Evolutionary conservation across 495 filamentous ascomycete genomes (phyloP).

Genomic region (Halenospora varia): DNA sequence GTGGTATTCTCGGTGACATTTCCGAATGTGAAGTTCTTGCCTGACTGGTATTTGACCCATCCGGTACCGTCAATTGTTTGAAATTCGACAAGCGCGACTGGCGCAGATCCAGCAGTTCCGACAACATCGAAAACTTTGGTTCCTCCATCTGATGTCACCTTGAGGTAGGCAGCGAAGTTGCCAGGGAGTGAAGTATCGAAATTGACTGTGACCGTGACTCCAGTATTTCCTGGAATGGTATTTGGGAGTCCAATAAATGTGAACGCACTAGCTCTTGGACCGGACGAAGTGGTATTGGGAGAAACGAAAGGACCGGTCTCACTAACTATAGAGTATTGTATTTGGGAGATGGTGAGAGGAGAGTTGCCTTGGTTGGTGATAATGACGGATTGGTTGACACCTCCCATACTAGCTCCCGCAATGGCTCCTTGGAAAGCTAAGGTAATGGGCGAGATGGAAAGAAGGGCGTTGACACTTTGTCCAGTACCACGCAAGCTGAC

Average conservation of each 20-base stretch:
- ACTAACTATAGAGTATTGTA: slow-evolving; percentile 30
- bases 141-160: slow-evolving; percentile 38
- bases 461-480: slow-evolving; percentile 28
- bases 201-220: slow-evolving; percentile 31
- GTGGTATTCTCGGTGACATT: slow-evolving; percentile 37
- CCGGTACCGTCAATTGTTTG: slow-evolving; percentile 38
- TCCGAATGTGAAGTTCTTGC: slow-evolving; percentile 39
- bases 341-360: slow-evolving; percentile 30
- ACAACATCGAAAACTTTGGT: slow-evolving; percentile 34
- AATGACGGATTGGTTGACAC: slow-evolving; percentile 27
- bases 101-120: slow-evolving; percentile 33
- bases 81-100: slow-evolving; percentile 42
- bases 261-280: slow-evolving; percentile 34
- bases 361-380: slow-evolving; percentile 34
- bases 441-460: slow-evolving; percentile 31
- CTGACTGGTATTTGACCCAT: slow-evolving; percentile 38
- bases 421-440: slow-evolving; percentile 39
- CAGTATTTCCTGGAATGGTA: slow-evolving; percentile 28
- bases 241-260: slow-evolving; percentile 35
- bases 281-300: slow-evolving; percentile 27
- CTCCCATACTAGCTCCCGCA: slow-evolving; percentile 24
- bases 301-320: slow-evolving; percentile 35
- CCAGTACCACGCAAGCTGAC: slow-evolving; percentile 32
- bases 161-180: slow-evolving; percentile 38
- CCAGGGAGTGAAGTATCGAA: slow-evolving; percentile 37